Percentiles rank a stretch among this genome's conserved stretches.
These are phyloP conservation scores for Dothistroma septosporum DNA, from an alignment of 2,329 filamentous ascomycete genomes.

Conservation along the genomic window DNA sequence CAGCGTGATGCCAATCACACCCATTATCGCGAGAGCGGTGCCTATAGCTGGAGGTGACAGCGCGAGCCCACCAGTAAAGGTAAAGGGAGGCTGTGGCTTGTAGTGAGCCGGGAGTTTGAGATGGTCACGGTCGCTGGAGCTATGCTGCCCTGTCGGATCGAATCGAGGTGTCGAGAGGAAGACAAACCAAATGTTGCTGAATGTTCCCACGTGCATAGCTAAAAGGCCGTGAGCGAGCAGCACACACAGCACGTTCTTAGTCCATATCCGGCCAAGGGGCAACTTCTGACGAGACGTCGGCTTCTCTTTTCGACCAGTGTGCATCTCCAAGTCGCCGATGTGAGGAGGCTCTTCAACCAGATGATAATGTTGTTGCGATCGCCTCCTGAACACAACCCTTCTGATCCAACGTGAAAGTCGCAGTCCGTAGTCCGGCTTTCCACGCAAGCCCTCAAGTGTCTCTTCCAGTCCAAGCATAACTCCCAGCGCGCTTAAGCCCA, in stretches of 20 bases:
- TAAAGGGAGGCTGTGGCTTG: conserved; percentile 39
- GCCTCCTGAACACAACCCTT: conserved; percentile 32
- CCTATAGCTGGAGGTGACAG: conserved; percentile 47
- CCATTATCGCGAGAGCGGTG: conserved; percentile 46
- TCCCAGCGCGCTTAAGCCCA: conserved; percentile 52
- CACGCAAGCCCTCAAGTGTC: conserved; percentile 41
- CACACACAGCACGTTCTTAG: conserved; percentile 42
- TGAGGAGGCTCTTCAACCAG: conserved; percentile 36
- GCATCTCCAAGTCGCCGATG: conserved; percentile 24
- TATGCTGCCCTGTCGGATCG: conserved; percentile 26
- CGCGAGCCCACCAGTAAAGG: conserved; percentile 48
- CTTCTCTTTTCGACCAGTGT: conserved; percentile 1
- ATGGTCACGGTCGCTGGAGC: conserved; percentile 13
- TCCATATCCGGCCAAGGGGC: conserved; percentile 47
- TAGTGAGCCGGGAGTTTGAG: conserved; percentile 39
- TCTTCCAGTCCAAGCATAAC: conserved; percentile 66
- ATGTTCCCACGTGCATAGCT: conserved; percentile 47
- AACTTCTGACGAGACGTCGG: conserved; percentile 33
- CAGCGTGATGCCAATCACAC: conserved; percentile 44
- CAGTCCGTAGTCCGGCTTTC: conserved; percentile 41
- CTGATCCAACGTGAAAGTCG: conserved; percentile 38
- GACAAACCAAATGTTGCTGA: conserved; percentile 49
- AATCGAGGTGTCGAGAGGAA: conserved; percentile 47
- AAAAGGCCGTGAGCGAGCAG: conserved; percentile 44
- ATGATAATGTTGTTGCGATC: conserved; percentile 18